These are phyloP conservation scores for Lojkania enalia DNA, from an alignment of 2,329 filamentous ascomycete genomes.

Conservation along the genomic window DNA sequence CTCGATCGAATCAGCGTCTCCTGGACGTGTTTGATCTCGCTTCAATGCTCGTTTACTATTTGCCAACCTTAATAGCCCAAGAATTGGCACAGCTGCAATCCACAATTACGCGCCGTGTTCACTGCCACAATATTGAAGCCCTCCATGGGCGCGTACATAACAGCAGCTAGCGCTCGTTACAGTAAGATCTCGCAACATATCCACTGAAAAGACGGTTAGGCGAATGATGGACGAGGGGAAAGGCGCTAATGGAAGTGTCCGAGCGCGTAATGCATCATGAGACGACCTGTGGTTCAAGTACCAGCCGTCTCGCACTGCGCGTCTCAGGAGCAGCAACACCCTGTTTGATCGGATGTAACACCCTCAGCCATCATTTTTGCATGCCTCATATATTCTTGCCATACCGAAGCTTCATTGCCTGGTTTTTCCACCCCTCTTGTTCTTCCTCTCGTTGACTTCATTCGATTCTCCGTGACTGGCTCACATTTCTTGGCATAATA, in stretches of 20 bases:
- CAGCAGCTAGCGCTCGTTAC: too few species aligned
- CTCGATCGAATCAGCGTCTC: too few species aligned
- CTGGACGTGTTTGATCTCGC: too few species aligned
- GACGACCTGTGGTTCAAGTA: constrained; percentile 31
- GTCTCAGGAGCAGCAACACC: constrained; percentile 25
- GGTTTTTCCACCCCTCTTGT: constrained; percentile 20
- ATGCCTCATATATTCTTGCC: constrained; percentile 33
- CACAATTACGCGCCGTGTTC: too few species aligned
- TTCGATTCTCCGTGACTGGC: constrained; percentile 29
- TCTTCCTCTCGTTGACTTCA: constrained; percentile 10
- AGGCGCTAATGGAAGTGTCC: too few species aligned
- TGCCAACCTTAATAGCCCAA: too few species aligned
- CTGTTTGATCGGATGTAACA: constrained; percentile 21
- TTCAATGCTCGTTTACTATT: too few species aligned
- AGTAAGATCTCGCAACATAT: too few species aligned
- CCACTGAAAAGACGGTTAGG: not conserved
- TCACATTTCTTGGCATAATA: constrained; percentile 26
- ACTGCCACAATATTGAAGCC: too few species aligned
- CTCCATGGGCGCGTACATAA: too few species aligned
- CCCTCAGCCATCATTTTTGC: constrained; percentile 16
- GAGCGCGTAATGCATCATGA: constrained; percentile 30
- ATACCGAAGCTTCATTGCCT: constrained; percentile 28
- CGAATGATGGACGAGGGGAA: not conserved
- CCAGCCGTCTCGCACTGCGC: constrained; percentile 28
- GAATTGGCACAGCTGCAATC: too few species aligned